A percentile compares a stretch with the other conserved stretches of the same genome.
These are phyloP conservation scores for Chalciporus pseudorubinellus DNA, from an alignment of 768 basidiomycete species.

Conservation along the genomic window DNA sequence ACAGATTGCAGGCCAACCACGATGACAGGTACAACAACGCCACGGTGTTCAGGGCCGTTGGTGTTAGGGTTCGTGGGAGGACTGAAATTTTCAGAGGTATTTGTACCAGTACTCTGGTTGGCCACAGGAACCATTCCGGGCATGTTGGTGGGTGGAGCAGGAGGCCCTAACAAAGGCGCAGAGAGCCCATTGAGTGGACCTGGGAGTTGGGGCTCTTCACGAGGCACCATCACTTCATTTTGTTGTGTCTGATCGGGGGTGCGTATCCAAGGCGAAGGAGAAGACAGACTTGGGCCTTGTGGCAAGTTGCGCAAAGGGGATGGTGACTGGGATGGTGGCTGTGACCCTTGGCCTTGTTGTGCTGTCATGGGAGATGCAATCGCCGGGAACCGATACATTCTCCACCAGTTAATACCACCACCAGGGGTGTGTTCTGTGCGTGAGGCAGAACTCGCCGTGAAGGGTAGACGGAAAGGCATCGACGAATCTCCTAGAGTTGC, in stretches of 20 bases:
- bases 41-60: slow-evolving; percentile 25
- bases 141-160: slow-evolving; percentile 15
- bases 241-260: slow-evolving; percentile 15
- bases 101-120: slow-evolving; percentile 7
- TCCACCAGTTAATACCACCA: slow-evolving; percentile 73
- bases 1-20: slow-evolving; percentile 82
- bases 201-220: slow-evolving; percentile 13
- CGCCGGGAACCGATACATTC: slow-evolving; percentile 77
- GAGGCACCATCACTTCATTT: slow-evolving; percentile 20
- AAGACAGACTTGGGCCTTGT: slow-evolving; percentile 18
- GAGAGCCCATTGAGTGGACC: slow-evolving; percentile 18
- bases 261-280: slow-evolving; percentile 16
- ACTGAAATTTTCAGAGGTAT: slow-evolving; percentile 9
- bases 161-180: slow-evolving; percentile 4
- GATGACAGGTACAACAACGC: slow-evolving; percentile 73
- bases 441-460: slow-evolving; percentile 29
- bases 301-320: slow-evolving; percentile 15
- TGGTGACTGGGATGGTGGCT: slow-evolving; percentile 25
- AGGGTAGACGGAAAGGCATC: slow-evolving; percentile 33
- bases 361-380: slow-evolving; percentile 43
- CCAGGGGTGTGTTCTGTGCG: slow-evolving; percentile 40
- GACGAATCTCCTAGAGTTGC: slow-evolving; percentile 15
- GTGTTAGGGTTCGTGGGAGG: slow-evolving; percentile 12
- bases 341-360: slow-evolving; percentile 18
- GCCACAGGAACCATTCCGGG: slow-evolving; percentile 14